A percentile compares a stretch with the other conserved stretches of the same genome.
These are phyloP conservation scores for Neopestalotiopsis clavispora DNA, from an alignment of 2,329 filamentous ascomycete genomes.

Conservation along the genomic window DNA sequence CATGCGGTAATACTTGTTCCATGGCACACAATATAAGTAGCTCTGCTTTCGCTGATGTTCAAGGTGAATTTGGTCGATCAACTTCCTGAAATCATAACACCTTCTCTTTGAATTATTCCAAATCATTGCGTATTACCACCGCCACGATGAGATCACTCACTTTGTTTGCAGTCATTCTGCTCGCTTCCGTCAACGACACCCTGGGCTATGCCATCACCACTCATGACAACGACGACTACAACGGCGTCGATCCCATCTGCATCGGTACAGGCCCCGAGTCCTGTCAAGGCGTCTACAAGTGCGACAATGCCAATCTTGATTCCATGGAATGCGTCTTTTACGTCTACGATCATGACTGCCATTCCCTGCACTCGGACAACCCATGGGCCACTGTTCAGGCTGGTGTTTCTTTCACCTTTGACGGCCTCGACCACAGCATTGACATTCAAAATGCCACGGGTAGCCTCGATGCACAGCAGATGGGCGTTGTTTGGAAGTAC, in stretches of 20 bases:
- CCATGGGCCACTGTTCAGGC: slow-evolving; percentile 1
- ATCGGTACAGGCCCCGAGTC: neutral
- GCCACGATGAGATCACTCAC: neutral
- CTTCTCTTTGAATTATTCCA: neutral
- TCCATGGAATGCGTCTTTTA: slow-evolving; percentile 1
- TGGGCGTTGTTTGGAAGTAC: neutral
- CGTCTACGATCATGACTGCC: neutral
- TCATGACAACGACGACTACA: neutral
- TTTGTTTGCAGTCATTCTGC: neutral
- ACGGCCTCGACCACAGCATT: neutral
- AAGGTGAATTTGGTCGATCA: neutral
- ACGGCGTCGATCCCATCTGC: neutral
- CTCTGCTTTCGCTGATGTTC: neutral
- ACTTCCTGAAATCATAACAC: neutral
- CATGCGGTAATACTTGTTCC: neutral
- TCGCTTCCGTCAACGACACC: neutral
- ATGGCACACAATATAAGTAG: neutral
- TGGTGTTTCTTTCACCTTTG: neutral
- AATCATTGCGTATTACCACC: neutral
- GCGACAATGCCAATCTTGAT: neutral
- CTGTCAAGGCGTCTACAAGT: slow-evolving; percentile 5
- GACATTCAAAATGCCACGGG: slow-evolving; percentile 2
- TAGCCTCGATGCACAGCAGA: neutral
- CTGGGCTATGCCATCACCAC: neutral
- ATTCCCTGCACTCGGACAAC: neutral